Evolutionary conservation across 2,329 filamentous ascomycete species (phyloP).

Genomic region (Mariannaea sp.): DNA sequence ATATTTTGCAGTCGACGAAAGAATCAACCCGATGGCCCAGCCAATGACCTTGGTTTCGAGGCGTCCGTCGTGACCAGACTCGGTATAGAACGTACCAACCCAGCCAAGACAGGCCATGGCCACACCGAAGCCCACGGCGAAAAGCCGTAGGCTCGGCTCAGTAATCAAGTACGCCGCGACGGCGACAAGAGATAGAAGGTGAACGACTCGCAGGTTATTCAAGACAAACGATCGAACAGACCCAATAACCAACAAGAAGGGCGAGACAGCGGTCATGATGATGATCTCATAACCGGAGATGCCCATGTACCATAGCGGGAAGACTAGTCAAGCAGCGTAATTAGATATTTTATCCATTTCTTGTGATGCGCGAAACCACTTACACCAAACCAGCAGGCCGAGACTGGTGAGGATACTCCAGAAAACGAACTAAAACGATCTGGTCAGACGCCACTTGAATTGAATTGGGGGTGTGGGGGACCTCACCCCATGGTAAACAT

Average conservation of each 20-base stretch:
- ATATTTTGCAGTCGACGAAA: slow-evolving; percentile 89
- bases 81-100: slow-evolving; percentile 79
- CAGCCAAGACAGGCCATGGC: slow-evolving; percentile 81
- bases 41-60: slow-evolving; percentile 83
- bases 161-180: slow-evolving; percentile 79
- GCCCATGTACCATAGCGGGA: slow-evolving; percentile 98
- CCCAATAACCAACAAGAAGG: slow-evolving; percentile 74
- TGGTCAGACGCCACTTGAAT: slow-evolving; percentile 25
- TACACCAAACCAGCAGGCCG: slow-evolving; percentile 91
- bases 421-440: slow-evolving; percentile 73
- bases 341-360: slow-evolving; percentile 22
- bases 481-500: slow-evolving; percentile 88
- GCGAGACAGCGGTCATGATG: slow-evolving; percentile 83
- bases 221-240: slow-evolving; percentile 70
- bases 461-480: slow-evolving; percentile 1
- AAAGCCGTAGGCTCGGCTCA: slow-evolving; percentile 75
- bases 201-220: slow-evolving; percentile 70
- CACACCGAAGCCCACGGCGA: slow-evolving; percentile 80
- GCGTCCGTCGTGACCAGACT: slow-evolving; percentile 72
- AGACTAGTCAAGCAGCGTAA: slow-evolving; percentile 59
- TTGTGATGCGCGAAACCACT: slow-evolving; percentile 45
- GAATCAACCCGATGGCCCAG: slow-evolving; percentile 79
- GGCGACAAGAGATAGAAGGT: slow-evolving; percentile 78
- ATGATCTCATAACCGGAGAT: slow-evolving; percentile 94
- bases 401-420: slow-evolving; percentile 94